These are phyloP conservation scores for Entomortierella parvispora DNA, from an alignment of 192 early-diverging fungal species.

Conservation along the genomic window DNA sequence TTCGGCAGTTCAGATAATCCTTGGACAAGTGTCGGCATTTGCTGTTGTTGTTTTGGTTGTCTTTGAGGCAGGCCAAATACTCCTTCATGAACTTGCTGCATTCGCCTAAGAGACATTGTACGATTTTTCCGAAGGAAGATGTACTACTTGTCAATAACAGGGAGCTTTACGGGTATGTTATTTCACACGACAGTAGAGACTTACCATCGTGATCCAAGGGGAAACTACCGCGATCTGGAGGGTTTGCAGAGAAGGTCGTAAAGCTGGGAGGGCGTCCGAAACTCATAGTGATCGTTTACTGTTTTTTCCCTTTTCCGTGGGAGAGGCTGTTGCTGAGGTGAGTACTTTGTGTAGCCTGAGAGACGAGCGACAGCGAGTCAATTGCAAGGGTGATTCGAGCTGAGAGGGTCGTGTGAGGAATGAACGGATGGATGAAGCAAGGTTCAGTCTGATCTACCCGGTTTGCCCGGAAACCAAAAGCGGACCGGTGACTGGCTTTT, in stretches of 20 bases:
- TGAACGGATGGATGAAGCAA: too few relatives aligned
- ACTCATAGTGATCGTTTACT: slow-evolving; percentile 65
- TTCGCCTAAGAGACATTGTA: slow-evolving; percentile 62
- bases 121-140: background rate
- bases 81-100: slow-evolving; percentile 82
- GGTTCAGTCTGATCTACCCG: too few relatives aligned
- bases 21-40: slow-evolving; percentile 79
- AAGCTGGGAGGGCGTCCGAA: slow-evolving; percentile 79
- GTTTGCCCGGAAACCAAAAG: too few relatives aligned
- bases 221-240: slow-evolving; percentile 91
- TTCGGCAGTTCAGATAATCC: slow-evolving; percentile 88
- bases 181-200: background rate
- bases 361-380: too few relatives aligned
- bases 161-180: background rate
- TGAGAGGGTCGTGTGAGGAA: too few relatives aligned
- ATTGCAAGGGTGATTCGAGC: too few relatives aligned
- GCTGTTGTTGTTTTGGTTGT: slow-evolving; percentile 74
- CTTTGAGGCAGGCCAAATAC: slow-evolving; percentile 84
- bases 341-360: too few relatives aligned
- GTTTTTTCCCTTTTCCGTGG: background rate
- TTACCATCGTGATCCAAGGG: slow-evolving; percentile 87
- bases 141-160: background rate
- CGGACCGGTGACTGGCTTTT: too few relatives aligned
- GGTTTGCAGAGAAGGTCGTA: slow-evolving; percentile 67
- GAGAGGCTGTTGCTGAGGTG: too few relatives aligned